A percentile compares a stretch with the other conserved stretches of the same genome.
phyloP scores from a whole-genome alignment of 2,329 filamentous ascomycete species.

The Intubia oerlemansii region DNA sequence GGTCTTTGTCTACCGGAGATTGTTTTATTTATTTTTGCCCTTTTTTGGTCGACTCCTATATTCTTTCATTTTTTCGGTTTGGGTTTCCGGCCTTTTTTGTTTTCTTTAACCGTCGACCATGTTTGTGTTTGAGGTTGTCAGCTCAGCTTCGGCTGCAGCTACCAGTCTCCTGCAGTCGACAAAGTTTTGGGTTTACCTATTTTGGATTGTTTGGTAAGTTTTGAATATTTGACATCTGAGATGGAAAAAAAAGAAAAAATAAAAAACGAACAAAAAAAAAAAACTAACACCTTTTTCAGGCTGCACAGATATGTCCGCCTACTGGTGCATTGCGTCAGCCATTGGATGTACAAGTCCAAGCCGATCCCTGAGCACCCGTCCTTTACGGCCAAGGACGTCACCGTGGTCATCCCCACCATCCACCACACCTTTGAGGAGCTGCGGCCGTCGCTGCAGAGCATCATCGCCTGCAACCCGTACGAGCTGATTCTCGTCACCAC shows the following conservation, averaged over 20 bases:
- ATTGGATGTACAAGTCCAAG: slow-evolving; percentile 73
- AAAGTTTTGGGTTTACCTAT: slow-evolving; percentile 23
- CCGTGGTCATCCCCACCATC: slow-evolving; percentile 83
- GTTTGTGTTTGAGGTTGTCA: too few species aligned
- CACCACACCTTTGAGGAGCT: slow-evolving; percentile 73
- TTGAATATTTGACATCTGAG: not conserved
- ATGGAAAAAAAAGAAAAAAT: not conserved
- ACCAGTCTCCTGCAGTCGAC: slow-evolving; percentile 15
- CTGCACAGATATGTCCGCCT: slow-evolving; percentile 73
- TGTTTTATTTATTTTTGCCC: too few species aligned
- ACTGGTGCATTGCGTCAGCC: slow-evolving; percentile 65
- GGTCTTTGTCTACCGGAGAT: too few species aligned
- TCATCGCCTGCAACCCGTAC: slow-evolving; percentile 44
- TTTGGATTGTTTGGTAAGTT: slow-evolving; percentile 22
- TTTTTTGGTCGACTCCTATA: slow-evolving; percentile 11
- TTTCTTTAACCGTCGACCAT: not conserved
- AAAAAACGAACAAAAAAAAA: not conserved
- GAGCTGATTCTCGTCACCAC: slow-evolving; percentile 78
- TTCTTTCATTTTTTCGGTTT: slow-evolving; percentile 2
- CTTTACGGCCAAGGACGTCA: slow-evolving; percentile 66
- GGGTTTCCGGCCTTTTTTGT: not conserved
- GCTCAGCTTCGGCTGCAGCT: too few species aligned
- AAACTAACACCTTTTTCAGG: slow-evolving; percentile 22
- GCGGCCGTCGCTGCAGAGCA: slow-evolving; percentile 58
- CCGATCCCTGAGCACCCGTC: slow-evolving; percentile 64